Base-by-base conservation (phyloP, 805 yeast genomes). In the Myxozyma neglecta region DNA sequence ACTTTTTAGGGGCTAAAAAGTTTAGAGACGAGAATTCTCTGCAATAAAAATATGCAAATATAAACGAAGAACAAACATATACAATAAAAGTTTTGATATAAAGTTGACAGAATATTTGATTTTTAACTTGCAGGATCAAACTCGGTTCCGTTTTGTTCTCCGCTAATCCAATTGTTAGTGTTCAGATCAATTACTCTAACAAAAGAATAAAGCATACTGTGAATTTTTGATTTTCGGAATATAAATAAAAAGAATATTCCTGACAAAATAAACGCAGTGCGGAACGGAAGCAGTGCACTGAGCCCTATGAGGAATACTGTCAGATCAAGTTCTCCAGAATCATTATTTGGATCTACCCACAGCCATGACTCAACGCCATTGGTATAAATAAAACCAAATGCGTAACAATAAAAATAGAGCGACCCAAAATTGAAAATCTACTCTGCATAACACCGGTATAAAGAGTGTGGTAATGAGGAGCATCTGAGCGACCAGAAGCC, bases 211-310 rank as follows among this genome's bases (percentile, higher is more conserved):
- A 1, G 45, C 59, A n/a, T 61, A 65, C 68, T 57, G 39, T 58
- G 66, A 13, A 69, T 52, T 42, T 67, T 58, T 16, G 71, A 68
- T 44, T 68, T 68, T 24, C 70, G 64, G n/a, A 64, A 39, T 9
- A 69, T 43, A 32, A 57, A 65, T 5, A 69, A 20, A 13, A 61
- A 48, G 37, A 69, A 65, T 20, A 66, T 35, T 1, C 66, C 42
- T 4, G 40, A 34, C 14, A 53, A 37, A 9, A 66, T 34, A 3
- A 37, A 29, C 10, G 43, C 5, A 9, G 68, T 50, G 16, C 44
- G 10, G 47, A 61, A 6, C 32, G 71, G 60, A 46, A 55, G 4
- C n/a, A 60, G 20, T 39, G 56, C 43, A 56, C 50, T 35, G 8
- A 64, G 7, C 52, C 49, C 66, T 62, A 35, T 9, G 6, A 50